Evolutionary conservation across 176 grass and related monocot genomes (phyloP).

Genomic region (Paspalum notatum): DNA sequence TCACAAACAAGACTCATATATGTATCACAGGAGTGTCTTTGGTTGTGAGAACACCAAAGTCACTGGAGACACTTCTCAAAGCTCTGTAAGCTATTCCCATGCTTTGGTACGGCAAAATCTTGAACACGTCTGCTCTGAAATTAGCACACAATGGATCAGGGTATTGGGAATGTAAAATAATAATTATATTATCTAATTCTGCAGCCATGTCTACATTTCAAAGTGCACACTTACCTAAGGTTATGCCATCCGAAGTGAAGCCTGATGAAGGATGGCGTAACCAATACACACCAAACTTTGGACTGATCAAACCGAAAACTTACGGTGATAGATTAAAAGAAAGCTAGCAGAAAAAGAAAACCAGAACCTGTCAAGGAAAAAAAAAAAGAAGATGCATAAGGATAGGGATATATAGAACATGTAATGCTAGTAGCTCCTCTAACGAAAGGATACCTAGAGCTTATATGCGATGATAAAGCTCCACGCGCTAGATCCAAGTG

Average conservation of each 20-base stretch:
- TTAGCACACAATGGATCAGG: constrained; percentile 19
- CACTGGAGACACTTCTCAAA: constrained; percentile 46
- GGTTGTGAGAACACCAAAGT: constrained; percentile 48
- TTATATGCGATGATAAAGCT: constrained; percentile 31
- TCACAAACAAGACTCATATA: constrained; percentile 53
- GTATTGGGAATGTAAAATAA: not conserved
- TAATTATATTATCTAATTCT: not conserved
- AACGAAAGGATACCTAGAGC: constrained; percentile 52
- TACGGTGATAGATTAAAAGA: constrained; percentile 11
- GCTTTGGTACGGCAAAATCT: constrained; percentile 34
- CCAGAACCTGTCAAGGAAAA: constrained; percentile 38
- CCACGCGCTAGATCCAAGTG: constrained; percentile 36
- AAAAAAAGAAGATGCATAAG: constrained; percentile 3
- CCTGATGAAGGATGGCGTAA: constrained; percentile 17
- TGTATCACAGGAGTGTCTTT: constrained; percentile 46
- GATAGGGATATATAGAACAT: constrained; percentile 2
- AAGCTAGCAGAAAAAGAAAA: constrained; percentile 40
- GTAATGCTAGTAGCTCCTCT: not conserved
- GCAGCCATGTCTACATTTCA: not conserved
- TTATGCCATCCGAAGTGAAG: constrained; percentile 38
- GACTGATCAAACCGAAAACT: constrained; percentile 27
- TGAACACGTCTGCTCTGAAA: constrained; percentile 40
- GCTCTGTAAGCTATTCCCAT: constrained; percentile 60
- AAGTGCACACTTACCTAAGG: constrained; percentile 27
- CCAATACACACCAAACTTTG: constrained; percentile 16